Percentiles rank a stretch among this genome's conserved stretches.
Evolutionary conservation across 306 rosid genomes (phyloP).

Genomic region (Lathyrus oleraceus): DNA sequence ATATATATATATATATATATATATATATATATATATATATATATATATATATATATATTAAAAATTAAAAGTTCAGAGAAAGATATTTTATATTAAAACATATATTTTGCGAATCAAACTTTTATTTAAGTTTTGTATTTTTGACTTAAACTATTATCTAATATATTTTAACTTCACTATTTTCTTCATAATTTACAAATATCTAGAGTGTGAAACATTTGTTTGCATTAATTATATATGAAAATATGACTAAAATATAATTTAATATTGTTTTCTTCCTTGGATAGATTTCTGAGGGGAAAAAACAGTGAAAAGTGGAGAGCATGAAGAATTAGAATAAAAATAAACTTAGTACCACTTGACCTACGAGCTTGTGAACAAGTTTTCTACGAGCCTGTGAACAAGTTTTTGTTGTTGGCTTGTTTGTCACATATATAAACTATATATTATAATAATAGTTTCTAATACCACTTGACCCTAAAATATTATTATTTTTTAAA

Average conservation of each 20-base stretch:
- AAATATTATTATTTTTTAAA: background rate
- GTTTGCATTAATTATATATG: background rate
- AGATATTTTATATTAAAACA: too few species aligned
- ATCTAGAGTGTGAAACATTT: background rate
- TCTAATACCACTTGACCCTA: background rate
- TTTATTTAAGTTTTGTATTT: too few species aligned
- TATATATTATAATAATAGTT: background rate
- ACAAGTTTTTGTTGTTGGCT: background rate
- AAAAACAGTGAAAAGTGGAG: background rate
- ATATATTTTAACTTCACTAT: background rate
- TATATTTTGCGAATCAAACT: too few species aligned
- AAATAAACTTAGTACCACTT: background rate
- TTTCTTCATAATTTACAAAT: background rate
- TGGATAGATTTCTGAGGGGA: background rate
- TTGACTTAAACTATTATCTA: too few species aligned
- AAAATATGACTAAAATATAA: too few species aligned
- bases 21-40: too few species aligned
- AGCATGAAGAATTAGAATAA: background rate
- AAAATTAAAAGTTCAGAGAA: too few species aligned
- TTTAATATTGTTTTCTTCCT: too few species aligned
- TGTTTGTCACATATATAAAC: background rate
- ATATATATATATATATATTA: too few species aligned
- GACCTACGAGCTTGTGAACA: constrained; percentile 1
- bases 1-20: too few species aligned
- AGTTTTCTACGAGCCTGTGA: background rate